A percentile compares a stretch with the other conserved stretches of the same genome.
These are phyloP conservation scores for Rhizopogon rudus DNA, from an alignment of 768 basidiomycete genomes.

Conservation along the genomic window DNA sequence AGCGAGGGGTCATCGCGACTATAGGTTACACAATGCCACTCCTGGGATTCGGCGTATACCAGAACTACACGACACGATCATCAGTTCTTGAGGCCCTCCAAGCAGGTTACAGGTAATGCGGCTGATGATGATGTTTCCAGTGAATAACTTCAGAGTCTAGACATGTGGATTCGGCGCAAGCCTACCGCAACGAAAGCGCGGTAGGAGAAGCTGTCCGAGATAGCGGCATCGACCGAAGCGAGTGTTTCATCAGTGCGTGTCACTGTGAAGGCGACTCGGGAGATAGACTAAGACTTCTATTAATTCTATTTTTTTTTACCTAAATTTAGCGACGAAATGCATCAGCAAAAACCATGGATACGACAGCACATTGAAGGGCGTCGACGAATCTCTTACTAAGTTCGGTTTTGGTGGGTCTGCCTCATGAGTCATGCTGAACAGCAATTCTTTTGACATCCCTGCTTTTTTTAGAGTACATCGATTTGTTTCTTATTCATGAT, in stretches of 20 bases:
- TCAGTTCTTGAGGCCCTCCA: conserved; percentile 59
- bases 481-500: conserved; percentile 78
- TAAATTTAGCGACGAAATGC: conserved; percentile 58
- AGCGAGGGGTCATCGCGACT: conserved; percentile 7
- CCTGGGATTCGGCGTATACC: conserved; percentile 69
- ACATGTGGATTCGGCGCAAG: conserved; percentile 71
- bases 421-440: background rate
- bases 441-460: background rate
- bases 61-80: conserved; percentile 51
- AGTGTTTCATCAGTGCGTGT: conserved; percentile 66
- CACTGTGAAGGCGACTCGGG: background rate
- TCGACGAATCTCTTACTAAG: conserved; percentile 55
- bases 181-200: conserved; percentile 59
- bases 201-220: conserved; percentile 58
- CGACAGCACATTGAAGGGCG: conserved; percentile 49
- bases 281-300: conserved; percentile 1
- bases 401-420: conserved; percentile 50
- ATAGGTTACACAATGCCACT: conserved; percentile 54
- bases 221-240: conserved; percentile 49
- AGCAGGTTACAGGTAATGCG: conserved; percentile 55
- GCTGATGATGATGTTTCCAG: background rate
- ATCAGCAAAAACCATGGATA: conserved; percentile 56
- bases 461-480: conserved; percentile 46
- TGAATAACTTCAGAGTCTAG: conserved; percentile 26
- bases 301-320: background rate